Percentiles rank a stretch among this genome's conserved stretches.
These are phyloP conservation scores for Eimeria acervulina DNA, from an alignment of 169 alveolate species.

Conservation along the genomic window DNA sequence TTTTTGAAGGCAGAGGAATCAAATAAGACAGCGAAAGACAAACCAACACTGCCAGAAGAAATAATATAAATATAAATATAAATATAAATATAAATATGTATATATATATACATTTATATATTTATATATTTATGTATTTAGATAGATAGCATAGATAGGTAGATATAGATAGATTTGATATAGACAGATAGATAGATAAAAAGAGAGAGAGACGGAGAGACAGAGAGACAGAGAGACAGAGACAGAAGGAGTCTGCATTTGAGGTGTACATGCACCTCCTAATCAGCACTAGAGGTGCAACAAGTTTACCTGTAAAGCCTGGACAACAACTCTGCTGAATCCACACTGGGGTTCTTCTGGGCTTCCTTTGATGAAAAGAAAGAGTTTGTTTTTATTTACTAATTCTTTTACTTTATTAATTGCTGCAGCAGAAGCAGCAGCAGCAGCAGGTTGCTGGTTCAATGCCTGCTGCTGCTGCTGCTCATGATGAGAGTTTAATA, in stretches of 20 bases:
- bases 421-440: neutral
- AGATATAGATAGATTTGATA: no score
- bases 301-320: slow-evolving; percentile 15
- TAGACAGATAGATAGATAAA: neutral
- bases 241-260: neutral
- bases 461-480: neutral
- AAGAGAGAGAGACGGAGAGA: no score
- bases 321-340: slow-evolving; percentile 7
- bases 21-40: no score
- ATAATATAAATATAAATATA: no score
- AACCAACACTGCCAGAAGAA: no score
- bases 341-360: neutral
- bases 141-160: no score
- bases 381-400: neutral
- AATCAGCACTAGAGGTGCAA: no score
- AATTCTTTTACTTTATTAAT: neutral
- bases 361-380: neutral
- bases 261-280: neutral
- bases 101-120: no score
- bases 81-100: no score
- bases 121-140: no score
- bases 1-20: neutral
- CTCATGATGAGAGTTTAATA: neutral
- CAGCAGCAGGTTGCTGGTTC: neutral
- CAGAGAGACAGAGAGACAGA: no score